Evolutionary conservation across 192 early-diverging fungal species (phyloP).

Genomic region (Chytriomyces sp.): DNA sequence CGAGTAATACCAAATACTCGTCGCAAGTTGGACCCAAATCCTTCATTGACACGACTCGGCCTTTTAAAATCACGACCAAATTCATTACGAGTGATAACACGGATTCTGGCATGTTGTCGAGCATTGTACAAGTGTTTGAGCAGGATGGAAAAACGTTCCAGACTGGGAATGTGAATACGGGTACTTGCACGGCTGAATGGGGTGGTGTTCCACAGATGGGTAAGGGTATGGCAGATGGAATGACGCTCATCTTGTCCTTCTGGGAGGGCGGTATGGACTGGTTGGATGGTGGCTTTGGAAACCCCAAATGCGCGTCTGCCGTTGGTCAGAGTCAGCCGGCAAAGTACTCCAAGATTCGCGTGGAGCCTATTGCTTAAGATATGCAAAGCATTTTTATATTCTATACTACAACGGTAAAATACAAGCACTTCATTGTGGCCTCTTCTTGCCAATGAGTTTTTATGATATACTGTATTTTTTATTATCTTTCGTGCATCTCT

Average conservation of each 20-base stretch:
- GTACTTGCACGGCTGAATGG: background rate
- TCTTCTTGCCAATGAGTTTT: too few species aligned
- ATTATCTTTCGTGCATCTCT: background rate
- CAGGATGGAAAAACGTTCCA: background rate
- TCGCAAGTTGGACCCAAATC: background rate
- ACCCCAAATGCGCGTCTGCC: background rate
- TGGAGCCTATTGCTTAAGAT: too few species aligned
- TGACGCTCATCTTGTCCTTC: background rate
- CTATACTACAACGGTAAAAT: too few species aligned
- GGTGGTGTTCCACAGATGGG: background rate
- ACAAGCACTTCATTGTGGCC: too few species aligned
- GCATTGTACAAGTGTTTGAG: background rate
- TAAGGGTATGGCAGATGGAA: conserved; percentile 1
- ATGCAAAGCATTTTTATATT: too few species aligned
- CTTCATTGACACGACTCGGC: background rate
- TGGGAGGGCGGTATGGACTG: conserved; percentile 7
- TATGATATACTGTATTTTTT: too few species aligned
- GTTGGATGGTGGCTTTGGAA: background rate
- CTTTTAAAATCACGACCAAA: background rate
- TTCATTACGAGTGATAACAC: background rate
- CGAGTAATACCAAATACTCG: too few species aligned
- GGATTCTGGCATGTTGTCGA: background rate
- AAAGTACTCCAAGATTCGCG: too few species aligned
- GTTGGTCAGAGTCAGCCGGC: background rate
- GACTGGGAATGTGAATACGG: background rate